Evolutionary conservation across 305 asterid species (phyloP).

Genomic region (Solanum hybrid): DNA sequence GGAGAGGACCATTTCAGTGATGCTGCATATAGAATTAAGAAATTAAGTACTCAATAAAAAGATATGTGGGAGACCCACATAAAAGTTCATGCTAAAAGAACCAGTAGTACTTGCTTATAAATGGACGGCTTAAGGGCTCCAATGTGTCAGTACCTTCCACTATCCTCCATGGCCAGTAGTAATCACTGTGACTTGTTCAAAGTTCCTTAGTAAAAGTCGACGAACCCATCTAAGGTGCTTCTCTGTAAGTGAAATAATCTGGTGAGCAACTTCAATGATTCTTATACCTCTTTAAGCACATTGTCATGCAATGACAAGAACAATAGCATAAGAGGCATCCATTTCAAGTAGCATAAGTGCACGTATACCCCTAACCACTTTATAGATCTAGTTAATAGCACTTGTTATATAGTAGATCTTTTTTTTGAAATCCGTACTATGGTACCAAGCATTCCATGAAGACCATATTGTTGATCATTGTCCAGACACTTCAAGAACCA

Average conservation of each 20-base stretch:
- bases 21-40: conserved; percentile 29
- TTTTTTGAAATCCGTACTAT: background rate
- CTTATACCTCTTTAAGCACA: background rate
- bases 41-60: background rate
- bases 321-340: background rate
- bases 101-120: background rate
- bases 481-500: background rate
- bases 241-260: background rate
- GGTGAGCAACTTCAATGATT: background rate
- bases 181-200: background rate
- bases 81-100: background rate
- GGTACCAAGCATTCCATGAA: background rate
- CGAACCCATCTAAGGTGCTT: background rate
- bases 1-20: conserved; percentile 36
- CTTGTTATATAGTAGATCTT: background rate
- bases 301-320: background rate
- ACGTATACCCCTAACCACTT: background rate
- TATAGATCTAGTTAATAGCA: background rate
- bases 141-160: conserved; percentile 44
- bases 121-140: conserved; percentile 1
- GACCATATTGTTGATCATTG: background rate
- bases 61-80: background rate
- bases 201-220: background rate
- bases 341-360: background rate
- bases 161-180: conserved; percentile 37